Conservation (phyloP, 1,139 yeast genomes). For the Candida tetrigidarum region DNA sequence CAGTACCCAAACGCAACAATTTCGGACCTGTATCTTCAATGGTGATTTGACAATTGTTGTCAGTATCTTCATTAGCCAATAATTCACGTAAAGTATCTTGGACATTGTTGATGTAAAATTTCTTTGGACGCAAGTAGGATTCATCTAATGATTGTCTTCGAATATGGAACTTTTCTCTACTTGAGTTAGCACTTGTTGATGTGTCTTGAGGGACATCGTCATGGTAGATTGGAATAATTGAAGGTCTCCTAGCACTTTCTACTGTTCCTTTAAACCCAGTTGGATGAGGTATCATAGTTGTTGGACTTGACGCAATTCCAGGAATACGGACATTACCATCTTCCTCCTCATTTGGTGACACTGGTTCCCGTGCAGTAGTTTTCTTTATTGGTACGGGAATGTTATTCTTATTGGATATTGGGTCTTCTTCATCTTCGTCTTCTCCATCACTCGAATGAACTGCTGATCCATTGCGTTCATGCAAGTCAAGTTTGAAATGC, state of each 20-base stretch:
- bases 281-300: conserved; percentile 11
- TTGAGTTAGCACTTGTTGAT: not conserved
- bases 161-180: conserved; percentile 20
- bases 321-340: too few species aligned
- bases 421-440: conserved; percentile 1
- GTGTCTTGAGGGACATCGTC: conserved; percentile 22
- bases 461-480: conserved; percentile 8
- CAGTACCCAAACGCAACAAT: conserved; percentile 80
- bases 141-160: conserved; percentile 77
- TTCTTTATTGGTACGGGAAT: not conserved
- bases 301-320: conserved; percentile 1
- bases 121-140: conserved; percentile 43
- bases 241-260: conserved; percentile 25
- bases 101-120: conserved; percentile 76
- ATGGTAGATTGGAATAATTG: conserved; percentile 40
- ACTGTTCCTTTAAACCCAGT: conserved; percentile 7
- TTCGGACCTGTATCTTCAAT: conserved; percentile 96
- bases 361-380: too few species aligned
- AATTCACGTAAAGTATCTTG: conserved; percentile 73
- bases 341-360: too few species aligned
- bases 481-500: conserved; percentile 11
- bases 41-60: conserved; percentile 83
- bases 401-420: not conserved
- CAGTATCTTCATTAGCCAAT: conserved; percentile 83
- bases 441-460: conserved; percentile 14